These are phyloP conservation scores for Dendrobium catenatum DNA, from an alignment of 106 monocot genomes.

Conservation along the genomic window DNA sequence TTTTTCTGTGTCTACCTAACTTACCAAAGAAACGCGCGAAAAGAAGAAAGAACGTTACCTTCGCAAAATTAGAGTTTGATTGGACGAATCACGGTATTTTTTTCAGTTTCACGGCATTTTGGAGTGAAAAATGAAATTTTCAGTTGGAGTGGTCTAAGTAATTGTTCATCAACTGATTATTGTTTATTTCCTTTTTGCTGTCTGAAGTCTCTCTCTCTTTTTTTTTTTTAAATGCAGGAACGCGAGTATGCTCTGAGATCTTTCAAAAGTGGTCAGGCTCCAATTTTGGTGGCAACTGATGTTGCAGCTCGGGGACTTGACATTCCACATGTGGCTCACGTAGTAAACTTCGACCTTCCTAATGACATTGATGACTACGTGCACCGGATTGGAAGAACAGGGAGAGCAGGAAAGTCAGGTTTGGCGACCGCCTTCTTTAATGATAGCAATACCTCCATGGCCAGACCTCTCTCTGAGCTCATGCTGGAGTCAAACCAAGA, in stretches of 20 bases:
- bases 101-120: no score
- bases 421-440: constrained; percentile 71
- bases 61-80: no score
- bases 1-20: no score
- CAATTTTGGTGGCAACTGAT: constrained; percentile 64
- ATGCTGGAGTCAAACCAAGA: constrained; percentile 73
- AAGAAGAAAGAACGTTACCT: no score
- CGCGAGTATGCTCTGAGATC: constrained; percentile 57
- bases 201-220: no score
- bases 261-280: constrained; percentile 55
- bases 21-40: no score
- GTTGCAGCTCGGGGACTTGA: constrained; percentile 71
- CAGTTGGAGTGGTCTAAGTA: no score
- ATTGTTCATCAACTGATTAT: no score
- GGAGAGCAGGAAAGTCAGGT: constrained; percentile 58
- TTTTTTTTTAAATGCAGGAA: constrained; percentile 24
- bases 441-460: constrained; percentile 41
- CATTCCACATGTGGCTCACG: constrained; percentile 69
- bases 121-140: no score
- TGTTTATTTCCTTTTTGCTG: no score
- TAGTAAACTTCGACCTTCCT: constrained; percentile 67
- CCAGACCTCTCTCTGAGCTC: constrained; percentile 41
- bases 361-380: constrained; percentile 74
- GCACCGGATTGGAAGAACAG: constrained; percentile 65
- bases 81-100: no score